Percentiles rank a stretch among this genome's conserved stretches.
Evolutionary conservation across 2,329 filamentous ascomycete genomes (phyloP).

Genomic region (Leptographium procerum): DNA sequence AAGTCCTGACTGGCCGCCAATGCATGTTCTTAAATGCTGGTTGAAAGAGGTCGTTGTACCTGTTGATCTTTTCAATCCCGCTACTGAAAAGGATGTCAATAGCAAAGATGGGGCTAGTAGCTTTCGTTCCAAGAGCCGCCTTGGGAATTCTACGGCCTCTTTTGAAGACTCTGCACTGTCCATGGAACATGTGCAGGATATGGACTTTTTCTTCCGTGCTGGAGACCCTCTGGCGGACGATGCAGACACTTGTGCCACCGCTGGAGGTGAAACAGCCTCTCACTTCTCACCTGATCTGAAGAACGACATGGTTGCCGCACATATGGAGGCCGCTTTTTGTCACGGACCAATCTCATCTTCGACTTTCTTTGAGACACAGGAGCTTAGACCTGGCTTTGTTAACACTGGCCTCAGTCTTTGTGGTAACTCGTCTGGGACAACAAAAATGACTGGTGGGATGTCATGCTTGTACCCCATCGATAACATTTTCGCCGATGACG

Average conservation of each 20-base stretch:
- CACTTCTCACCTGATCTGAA: neutral
- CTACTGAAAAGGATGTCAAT: neutral
- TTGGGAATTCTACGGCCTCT: neutral
- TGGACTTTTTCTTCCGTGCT: neutral
- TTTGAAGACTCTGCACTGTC: neutral
- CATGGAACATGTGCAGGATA: neutral
- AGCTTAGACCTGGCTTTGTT: neutral
- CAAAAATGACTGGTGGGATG: neutral
- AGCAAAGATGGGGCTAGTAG: neutral
- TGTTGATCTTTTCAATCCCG: neutral
- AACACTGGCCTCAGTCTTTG: neutral
- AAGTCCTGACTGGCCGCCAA: conserved; percentile 44
- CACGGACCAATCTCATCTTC: neutral
- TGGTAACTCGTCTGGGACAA: neutral
- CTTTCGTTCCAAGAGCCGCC: too few relatives aligned
- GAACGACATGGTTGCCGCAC: neutral
- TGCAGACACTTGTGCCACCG: neutral
- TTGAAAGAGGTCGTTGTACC: neutral
- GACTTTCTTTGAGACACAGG: neutral
- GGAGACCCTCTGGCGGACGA: neutral
- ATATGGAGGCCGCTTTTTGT: neutral
- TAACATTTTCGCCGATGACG: neutral
- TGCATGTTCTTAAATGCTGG: conserved; percentile 21
- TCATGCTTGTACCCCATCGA: neutral
- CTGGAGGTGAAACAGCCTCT: neutral